A percentile compares a stretch with the other conserved stretches of the same genome.
Conservation (phyloP, 306 rosid species). For the Cicer yamashitae region DNA sequence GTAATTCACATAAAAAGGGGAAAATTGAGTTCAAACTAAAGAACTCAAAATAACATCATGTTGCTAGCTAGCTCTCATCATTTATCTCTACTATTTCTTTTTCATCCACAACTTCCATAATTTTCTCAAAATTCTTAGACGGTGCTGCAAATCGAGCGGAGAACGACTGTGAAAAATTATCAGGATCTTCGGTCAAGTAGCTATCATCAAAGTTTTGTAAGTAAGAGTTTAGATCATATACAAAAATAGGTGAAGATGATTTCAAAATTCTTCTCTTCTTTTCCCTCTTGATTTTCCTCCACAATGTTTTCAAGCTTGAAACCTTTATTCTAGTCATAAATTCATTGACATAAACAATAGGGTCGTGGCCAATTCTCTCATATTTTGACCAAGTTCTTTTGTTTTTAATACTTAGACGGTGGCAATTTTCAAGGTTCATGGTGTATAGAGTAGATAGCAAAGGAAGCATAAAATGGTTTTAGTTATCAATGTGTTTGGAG, state of each 20-base stretch:
- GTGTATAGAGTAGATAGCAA: slow-evolving; percentile 28
- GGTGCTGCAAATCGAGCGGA: slow-evolving; percentile 81
- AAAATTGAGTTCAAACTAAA: background rate
- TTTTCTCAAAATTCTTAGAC: slow-evolving; percentile 41
- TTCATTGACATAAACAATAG: slow-evolving; percentile 42
- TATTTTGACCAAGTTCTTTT: slow-evolving; percentile 32
- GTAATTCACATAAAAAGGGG: background rate
- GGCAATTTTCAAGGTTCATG: slow-evolving; percentile 53
- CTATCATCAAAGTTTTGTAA: slow-evolving; percentile 81
- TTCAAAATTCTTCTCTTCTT: slow-evolving; percentile 61
- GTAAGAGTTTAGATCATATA: slow-evolving; percentile 65
- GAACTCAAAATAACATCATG: slow-evolving; percentile 1
- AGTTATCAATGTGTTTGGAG: slow-evolving; percentile 42
- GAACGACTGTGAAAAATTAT: slow-evolving; percentile 66
- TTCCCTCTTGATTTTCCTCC: slow-evolving; percentile 73
- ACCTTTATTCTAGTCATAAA: slow-evolving; percentile 40
- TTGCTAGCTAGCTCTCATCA: slow-evolving; percentile 17
- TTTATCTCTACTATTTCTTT: slow-evolving; percentile 25
- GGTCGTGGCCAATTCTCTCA: slow-evolving; percentile 50
- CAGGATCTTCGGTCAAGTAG: slow-evolving; percentile 54
- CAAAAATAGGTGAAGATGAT: slow-evolving; percentile 35
- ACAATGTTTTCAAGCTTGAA: slow-evolving; percentile 57
- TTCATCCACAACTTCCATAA: slow-evolving; percentile 12
- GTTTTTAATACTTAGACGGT: slow-evolving; percentile 42
- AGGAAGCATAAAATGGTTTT: slow-evolving; percentile 29